These are phyloP conservation scores for Urochloa ruziziensis DNA, from an alignment of 176 grass and related monocot genomes.

Conservation along the genomic window DNA sequence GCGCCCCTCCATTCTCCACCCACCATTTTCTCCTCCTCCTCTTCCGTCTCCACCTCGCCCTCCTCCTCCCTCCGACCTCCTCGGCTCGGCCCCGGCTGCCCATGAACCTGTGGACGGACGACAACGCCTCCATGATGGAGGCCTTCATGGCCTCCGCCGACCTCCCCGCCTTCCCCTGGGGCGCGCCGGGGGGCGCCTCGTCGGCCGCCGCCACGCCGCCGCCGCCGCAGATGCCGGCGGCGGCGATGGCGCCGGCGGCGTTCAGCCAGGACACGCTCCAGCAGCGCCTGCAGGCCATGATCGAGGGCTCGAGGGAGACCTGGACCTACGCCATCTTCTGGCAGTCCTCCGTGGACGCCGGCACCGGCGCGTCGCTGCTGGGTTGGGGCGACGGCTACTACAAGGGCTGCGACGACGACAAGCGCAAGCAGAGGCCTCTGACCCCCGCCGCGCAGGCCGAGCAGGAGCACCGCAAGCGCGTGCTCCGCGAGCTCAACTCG, in stretches of 20 bases:
- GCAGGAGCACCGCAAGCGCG: slow-evolving; percentile 87
- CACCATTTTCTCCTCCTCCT: neutral
- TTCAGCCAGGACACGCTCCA: slow-evolving; percentile 84
- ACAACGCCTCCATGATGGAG: slow-evolving; percentile 94
- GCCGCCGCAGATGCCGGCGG: neutral
- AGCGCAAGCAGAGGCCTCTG: slow-evolving; percentile 42
- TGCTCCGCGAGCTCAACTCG: slow-evolving; percentile 82
- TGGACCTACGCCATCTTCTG: slow-evolving; percentile 99
- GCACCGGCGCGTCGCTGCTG: slow-evolving; percentile 60
- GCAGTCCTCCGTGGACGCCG: slow-evolving; percentile 63
- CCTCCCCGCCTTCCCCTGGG: slow-evolving; percentile 62
- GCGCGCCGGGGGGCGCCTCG: neutral
- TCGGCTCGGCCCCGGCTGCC: neutral
- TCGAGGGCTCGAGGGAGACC: slow-evolving; percentile 60
- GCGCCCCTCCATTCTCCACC: neutral
- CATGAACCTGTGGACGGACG: slow-evolving; percentile 94
- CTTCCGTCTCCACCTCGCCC: too few species aligned
- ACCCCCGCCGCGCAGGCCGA: slow-evolving; percentile 46
- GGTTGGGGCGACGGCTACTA: slow-evolving; percentile 92
- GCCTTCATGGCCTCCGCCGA: slow-evolving; percentile 82
- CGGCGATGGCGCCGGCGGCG: slow-evolving; percentile 8
- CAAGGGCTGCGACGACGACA: slow-evolving; percentile 89
- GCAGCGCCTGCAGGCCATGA: slow-evolving; percentile 81
- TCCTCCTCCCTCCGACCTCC: neutral
- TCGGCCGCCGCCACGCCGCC: neutral